Conservation (phyloP, 2,329 filamentous ascomycete species). For the Colletotrichum eleusines region DNA sequence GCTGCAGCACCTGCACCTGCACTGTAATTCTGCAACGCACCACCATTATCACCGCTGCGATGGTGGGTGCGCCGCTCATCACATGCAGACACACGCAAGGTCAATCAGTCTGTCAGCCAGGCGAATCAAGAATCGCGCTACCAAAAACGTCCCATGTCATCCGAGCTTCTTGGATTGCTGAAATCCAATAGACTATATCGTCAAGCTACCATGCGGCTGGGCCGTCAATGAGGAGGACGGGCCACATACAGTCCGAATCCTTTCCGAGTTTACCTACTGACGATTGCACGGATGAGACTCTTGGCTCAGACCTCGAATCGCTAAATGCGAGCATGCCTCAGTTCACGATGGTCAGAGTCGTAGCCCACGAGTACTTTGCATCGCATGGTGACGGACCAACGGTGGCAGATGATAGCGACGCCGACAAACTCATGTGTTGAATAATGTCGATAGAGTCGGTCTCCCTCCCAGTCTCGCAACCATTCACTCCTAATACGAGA, state of each 20-base stretch:
- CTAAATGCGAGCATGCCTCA: background rate
- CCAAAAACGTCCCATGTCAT: background rate
- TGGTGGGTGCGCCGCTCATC: background rate
- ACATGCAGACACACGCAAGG: background rate
- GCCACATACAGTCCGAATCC: constrained; percentile 8
- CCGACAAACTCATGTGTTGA: background rate
- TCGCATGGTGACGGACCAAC: background rate
- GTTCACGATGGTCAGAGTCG: background rate
- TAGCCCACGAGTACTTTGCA: background rate
- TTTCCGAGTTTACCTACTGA: background rate
- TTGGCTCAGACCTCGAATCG: background rate
- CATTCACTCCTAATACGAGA: background rate
- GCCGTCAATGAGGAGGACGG: background rate
- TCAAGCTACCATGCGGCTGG: background rate
- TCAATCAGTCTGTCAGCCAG: background rate
- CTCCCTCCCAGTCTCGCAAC: background rate
- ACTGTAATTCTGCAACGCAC: background rate
- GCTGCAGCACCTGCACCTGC: background rate
- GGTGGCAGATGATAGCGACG: background rate
- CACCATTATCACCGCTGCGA: background rate
- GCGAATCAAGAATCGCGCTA: background rate
- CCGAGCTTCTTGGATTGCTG: background rate
- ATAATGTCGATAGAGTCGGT: background rate
- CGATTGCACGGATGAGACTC: background rate
- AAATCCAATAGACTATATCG: background rate